phyloP scores from a whole-genome alignment of 1,284 basidiomycete species.

The Malassezia cuniculi region DNA sequence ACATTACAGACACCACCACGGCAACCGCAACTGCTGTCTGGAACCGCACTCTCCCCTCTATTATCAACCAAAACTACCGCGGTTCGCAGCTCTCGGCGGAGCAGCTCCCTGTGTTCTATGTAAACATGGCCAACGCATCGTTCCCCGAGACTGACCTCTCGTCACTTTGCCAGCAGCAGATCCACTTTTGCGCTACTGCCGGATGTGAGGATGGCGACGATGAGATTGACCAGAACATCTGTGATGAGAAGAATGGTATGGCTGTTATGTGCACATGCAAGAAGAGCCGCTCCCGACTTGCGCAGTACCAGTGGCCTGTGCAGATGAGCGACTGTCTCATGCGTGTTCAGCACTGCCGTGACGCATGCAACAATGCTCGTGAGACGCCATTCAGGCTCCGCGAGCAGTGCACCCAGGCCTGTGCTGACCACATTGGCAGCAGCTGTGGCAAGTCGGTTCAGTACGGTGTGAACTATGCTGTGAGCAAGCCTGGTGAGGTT shows the following conservation, averaged over 20 bases:
- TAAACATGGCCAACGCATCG: slow-evolving; percentile 15
- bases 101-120: slow-evolving; percentile 16
- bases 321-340: slow-evolving; percentile 35
- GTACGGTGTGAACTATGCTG: slow-evolving; percentile 35
- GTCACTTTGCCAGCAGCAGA: slow-evolving; percentile 28
- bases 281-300: slow-evolving; percentile 23
- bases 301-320: slow-evolving; percentile 41
- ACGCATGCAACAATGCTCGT: slow-evolving; percentile 22
- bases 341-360: slow-evolving; percentile 25
- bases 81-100: slow-evolving; percentile 3
- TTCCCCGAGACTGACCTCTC: background rate
- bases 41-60: slow-evolving; percentile 2
- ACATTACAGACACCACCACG: slow-evolving; percentile 1
- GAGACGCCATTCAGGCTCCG: slow-evolving; percentile 21
- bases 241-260: slow-evolving; percentile 29
- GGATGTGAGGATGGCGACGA: slow-evolving; percentile 23
- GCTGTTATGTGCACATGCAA: slow-evolving; percentile 27
- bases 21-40: slow-evolving; percentile 1
- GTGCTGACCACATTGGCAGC: slow-evolving; percentile 22
- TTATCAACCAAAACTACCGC: slow-evolving; percentile 12
- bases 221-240: slow-evolving; percentile 33
- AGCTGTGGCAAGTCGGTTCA: slow-evolving; percentile 34
- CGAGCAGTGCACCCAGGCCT: slow-evolving; percentile 21
- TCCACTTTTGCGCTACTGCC: slow-evolving; percentile 28
- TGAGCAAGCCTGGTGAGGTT: slow-evolving; percentile 21